These are phyloP conservation scores for Mycena epipterygia DNA, from an alignment of 768 basidiomycete genomes.

Conservation along the genomic window DNA sequence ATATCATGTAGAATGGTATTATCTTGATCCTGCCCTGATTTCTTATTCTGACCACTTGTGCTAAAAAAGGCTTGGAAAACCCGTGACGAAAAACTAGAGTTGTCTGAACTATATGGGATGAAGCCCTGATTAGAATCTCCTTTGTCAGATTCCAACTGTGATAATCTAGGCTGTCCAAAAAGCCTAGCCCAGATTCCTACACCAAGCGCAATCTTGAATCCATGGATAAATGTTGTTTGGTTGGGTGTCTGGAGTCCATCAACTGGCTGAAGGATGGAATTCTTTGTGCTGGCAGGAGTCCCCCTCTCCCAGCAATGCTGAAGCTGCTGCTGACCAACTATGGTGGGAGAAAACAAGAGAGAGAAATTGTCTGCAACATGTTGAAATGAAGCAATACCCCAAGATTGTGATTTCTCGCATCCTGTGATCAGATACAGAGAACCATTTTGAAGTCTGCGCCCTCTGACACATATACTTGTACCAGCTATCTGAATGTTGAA, in stretches of 20 bases:
- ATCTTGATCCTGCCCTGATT: background rate
- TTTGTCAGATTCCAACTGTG: background rate
- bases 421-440: conserved; percentile 38
- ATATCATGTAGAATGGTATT: background rate
- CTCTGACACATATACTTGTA: conserved; percentile 32
- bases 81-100: background rate
- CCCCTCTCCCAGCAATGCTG: background rate
- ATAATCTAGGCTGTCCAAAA: too few species aligned
- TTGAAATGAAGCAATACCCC: conserved; percentile 31
- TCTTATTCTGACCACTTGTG: background rate
- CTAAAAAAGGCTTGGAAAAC: background rate
- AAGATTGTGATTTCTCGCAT: conserved; percentile 31
- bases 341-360: conserved; percentile 9
- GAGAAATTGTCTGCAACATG: background rate
- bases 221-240: conserved; percentile 23
- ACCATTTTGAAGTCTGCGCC: conserved; percentile 25
- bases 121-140: background rate
- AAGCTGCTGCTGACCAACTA: too few species aligned
- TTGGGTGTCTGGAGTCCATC: background rate
- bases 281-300: background rate
- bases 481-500: conserved; percentile 31
- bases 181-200: conserved; percentile 18
- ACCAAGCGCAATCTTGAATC: conserved; percentile 19
- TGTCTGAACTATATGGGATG: conserved; percentile 1
- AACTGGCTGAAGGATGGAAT: too few species aligned